Evolutionary conservation across 495 filamentous ascomycete genomes (phyloP), one percentile per base, ranked within the genome.

Genomic region (Penicillium coffeae): DNA sequence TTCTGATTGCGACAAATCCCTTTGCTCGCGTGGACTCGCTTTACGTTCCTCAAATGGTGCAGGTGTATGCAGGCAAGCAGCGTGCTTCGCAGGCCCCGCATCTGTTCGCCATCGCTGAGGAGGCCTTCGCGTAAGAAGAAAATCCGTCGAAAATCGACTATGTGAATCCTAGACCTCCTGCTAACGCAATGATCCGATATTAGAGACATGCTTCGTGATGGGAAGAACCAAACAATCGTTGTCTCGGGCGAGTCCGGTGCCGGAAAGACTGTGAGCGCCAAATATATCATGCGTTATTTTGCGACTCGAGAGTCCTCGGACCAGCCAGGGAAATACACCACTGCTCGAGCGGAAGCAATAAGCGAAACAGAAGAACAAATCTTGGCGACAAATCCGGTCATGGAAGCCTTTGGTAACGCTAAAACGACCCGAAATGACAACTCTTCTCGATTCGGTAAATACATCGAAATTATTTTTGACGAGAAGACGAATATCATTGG

Each of bases 221-320:
- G 78, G 39, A 90, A 89, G 64, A 99, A 99, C 67, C 93, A 99
- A 72, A 99, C 93, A 27, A 92, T 99, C 45, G 93, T 99, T 44
- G 93, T 99, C 4, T 97, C 94, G 14, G 93, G 93, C 59, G 93
- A 99, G 70, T 99, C 93, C 38, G 93, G 93, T 74, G 93, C 93
- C 48, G 93, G 93, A 47, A 99, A 99, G 70, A 99, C 93, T 0
- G 93, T 99, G 62, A 97, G 94, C 68, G 93, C 93, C 33, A 99
- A 99, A 67, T 99, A 99, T 66, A 97, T 99, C 62, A 99, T 99
- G 93, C 78, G 93, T 59, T 99, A 99, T 73, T 99, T 99, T 70
- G 94, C 93, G 48, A 99, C 94, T 27, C 82, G 95, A 73, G 91
- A 97, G 73, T 87, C 92, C 2, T 89, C 94, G 36, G 91, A 93